A percentile compares a stretch with the other conserved stretches of the same genome.
Conservation (phyloP, 192 early-diverging fungal genomes). For the Cetraspora pellucida region DNA sequence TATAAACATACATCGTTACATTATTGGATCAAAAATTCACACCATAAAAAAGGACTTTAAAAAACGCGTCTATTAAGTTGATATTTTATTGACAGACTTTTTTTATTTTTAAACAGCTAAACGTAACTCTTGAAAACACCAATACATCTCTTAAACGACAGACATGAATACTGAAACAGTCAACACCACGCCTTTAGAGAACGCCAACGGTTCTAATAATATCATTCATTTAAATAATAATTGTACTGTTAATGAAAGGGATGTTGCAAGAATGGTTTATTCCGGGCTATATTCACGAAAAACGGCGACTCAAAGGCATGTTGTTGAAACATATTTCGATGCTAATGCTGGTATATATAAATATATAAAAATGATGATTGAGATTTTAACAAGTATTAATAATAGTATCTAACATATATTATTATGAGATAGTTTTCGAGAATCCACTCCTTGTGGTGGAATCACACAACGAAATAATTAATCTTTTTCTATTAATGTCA, state of each 20-base stretch:
- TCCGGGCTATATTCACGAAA: constrained; percentile 16
- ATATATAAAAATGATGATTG: neutral
- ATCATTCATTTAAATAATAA: constrained; percentile 20
- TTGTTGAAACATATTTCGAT: constrained; percentile 11
- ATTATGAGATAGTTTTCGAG: constrained; percentile 5
- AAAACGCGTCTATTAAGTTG: too few relatives aligned
- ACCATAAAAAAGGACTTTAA: too few relatives aligned
- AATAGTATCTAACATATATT: neutral
- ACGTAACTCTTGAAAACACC: too few relatives aligned
- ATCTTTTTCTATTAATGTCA: constrained; percentile 8
- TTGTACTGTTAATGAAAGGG: constrained; percentile 7
- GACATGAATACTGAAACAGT: too few relatives aligned
- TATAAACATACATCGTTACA: too few relatives aligned
- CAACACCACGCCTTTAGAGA: too few relatives aligned
- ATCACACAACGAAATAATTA: constrained; percentile 9
- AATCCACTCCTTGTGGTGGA: constrained; percentile 18
- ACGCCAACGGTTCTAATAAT: neutral
- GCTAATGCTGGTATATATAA: constrained; percentile 25
- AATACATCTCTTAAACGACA: too few relatives aligned
- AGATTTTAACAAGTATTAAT: neutral
- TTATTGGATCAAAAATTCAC: too few relatives aligned
- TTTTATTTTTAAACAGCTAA: too few relatives aligned
- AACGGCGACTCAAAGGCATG: neutral
- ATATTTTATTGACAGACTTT: too few relatives aligned
- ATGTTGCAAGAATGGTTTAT: constrained; percentile 14